Percentiles rank a stretch among this genome's conserved stretches.
Evolutionary conservation across 768 basidiomycete species (phyloP).

Genomic region (Sistotremastrum niveocremeum): DNA sequence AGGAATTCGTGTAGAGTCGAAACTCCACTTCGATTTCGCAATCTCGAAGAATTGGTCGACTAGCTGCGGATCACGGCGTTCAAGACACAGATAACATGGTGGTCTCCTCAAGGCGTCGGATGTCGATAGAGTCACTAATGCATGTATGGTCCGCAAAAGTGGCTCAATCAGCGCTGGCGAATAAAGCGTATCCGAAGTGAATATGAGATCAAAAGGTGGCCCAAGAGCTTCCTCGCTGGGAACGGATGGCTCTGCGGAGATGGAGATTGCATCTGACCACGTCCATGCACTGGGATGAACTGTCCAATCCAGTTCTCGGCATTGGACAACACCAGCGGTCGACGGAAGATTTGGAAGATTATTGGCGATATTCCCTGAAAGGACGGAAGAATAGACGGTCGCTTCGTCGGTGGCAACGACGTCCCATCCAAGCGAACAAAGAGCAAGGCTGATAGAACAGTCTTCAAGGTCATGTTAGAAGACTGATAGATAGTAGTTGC

Average conservation of each 20-base stretch:
- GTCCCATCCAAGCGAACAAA: constrained; percentile 58
- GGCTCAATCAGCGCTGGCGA: constrained; percentile 44
- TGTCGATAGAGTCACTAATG: constrained; percentile 24
- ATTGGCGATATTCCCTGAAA: constrained; percentile 42
- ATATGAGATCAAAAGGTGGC: constrained; percentile 63
- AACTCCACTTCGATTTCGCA: constrained; percentile 42
- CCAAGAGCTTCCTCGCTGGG: constrained; percentile 14
- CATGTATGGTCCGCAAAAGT: constrained; percentile 53
- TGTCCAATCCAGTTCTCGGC: constrained; percentile 62
- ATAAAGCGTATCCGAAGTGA: constrained; percentile 80
- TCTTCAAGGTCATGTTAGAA: not conserved
- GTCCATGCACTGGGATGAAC: constrained; percentile 39
- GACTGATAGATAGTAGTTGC: not conserved
- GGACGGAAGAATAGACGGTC: constrained; percentile 48
- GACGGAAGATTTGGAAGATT: constrained; percentile 25
- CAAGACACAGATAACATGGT: constrained; percentile 50
- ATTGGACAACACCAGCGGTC: constrained; percentile 34
- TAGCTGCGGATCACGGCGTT: constrained; percentile 60
- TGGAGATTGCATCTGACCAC: constrained; percentile 32
- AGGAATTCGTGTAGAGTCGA: constrained; percentile 44
- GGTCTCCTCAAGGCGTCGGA: constrained; percentile 18
- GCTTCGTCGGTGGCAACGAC: constrained; percentile 66
- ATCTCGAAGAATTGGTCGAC: constrained; percentile 43
- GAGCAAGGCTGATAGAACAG: constrained; percentile 34
- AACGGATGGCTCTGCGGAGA: constrained; percentile 18